phyloP scores from a whole-genome alignment of 2,329 filamentous ascomycete genomes.

The Fusarium sp. region DNA sequence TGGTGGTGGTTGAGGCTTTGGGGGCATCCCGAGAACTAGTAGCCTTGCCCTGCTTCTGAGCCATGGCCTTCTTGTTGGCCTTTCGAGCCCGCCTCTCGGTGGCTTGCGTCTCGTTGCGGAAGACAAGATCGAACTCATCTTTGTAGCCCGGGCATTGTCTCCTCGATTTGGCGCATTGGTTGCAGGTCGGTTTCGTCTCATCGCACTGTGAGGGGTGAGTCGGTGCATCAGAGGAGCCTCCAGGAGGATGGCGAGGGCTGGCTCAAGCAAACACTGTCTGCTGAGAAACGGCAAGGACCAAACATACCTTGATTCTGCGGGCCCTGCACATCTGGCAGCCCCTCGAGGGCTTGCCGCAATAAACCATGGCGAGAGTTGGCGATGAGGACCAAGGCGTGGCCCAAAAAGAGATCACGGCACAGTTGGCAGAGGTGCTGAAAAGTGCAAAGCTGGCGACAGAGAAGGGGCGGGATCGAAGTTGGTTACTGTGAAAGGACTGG shows the following conservation, averaged over 20 bases:
- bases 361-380: slow-evolving; percentile 64
- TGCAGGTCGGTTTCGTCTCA: slow-evolving; percentile 74
- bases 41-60: slow-evolving; percentile 50
- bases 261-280: background rate
- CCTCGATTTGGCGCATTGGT: slow-evolving; percentile 73
- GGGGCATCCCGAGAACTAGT: slow-evolving; percentile 15
- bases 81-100: slow-evolving; percentile 73
- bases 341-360: slow-evolving; percentile 73
- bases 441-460: slow-evolving; percentile 9
- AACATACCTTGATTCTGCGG: slow-evolving; percentile 76
- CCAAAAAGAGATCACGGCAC: background rate
- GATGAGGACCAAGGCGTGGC: background rate
- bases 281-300: background rate
- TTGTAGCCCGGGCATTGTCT: slow-evolving; percentile 75
- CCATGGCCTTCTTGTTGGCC: slow-evolving; percentile 61
- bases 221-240: background rate
- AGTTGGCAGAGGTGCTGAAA: slow-evolving; percentile 1
- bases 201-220: slow-evolving; percentile 65
- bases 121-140: slow-evolving; percentile 78
- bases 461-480: slow-evolving; percentile 9
- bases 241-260: background rate
- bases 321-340: slow-evolving; percentile 82
- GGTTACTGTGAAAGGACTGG: slow-evolving; percentile 19
- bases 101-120: slow-evolving; percentile 78
- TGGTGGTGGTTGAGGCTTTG: slow-evolving; percentile 27